Evolutionary conservation across 2,329 filamentous ascomycete species (phyloP).

Genomic region (Didymella glomerata): DNA sequence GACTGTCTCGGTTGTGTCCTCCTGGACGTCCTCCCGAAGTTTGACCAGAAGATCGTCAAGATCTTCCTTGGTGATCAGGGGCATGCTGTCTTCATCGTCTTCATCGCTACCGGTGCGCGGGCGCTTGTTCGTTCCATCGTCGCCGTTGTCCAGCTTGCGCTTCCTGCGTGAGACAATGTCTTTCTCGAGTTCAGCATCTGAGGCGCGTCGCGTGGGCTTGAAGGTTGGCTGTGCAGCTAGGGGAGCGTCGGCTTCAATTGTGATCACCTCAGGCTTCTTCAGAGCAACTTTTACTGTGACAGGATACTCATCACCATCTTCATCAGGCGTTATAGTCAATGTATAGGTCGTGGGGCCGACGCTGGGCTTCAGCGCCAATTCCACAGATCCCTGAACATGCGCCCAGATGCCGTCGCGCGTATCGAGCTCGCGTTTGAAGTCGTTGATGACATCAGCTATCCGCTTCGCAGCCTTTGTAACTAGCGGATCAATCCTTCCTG

Average conservation of each 20-base stretch:
- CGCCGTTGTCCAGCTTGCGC: slow-evolving; percentile 25
- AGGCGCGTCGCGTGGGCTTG: slow-evolving; percentile 26
- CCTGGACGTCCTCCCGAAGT: slow-evolving; percentile 36
- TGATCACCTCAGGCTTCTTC: slow-evolving; percentile 15
- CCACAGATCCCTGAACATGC: slow-evolving; percentile 26
- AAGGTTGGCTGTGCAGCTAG: slow-evolving; percentile 5
- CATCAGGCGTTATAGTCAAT: slow-evolving; percentile 16
- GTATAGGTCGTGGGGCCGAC: slow-evolving; percentile 6
- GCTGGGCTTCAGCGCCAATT: slow-evolving; percentile 19
- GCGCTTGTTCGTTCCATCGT: slow-evolving; percentile 21
- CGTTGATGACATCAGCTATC: slow-evolving; percentile 38
- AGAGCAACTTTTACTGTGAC: slow-evolving; percentile 26
- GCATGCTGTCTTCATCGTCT: slow-evolving; percentile 29
- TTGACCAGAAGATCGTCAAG: slow-evolving; percentile 29
- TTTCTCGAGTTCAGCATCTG: slow-evolving; percentile 30
- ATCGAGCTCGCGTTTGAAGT: slow-evolving; percentile 37
- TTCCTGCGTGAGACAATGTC: slow-evolving; percentile 33
- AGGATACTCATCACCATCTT: slow-evolving; percentile 28
- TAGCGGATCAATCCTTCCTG: slow-evolving; percentile 26
- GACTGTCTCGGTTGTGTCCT: slow-evolving; percentile 53
- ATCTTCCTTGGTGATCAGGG: slow-evolving; percentile 33
- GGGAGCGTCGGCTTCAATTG: slow-evolving; percentile 2
- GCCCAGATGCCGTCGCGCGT: slow-evolving; percentile 28
- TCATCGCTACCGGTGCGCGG: slow-evolving; percentile 11
- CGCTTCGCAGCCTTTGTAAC: slow-evolving; percentile 30